Evolutionary conservation across 1,284 basidiomycete species (phyloP), one percentile per base, ranked within the genome.

Genomic region (Trichosporon asahii): DNA sequence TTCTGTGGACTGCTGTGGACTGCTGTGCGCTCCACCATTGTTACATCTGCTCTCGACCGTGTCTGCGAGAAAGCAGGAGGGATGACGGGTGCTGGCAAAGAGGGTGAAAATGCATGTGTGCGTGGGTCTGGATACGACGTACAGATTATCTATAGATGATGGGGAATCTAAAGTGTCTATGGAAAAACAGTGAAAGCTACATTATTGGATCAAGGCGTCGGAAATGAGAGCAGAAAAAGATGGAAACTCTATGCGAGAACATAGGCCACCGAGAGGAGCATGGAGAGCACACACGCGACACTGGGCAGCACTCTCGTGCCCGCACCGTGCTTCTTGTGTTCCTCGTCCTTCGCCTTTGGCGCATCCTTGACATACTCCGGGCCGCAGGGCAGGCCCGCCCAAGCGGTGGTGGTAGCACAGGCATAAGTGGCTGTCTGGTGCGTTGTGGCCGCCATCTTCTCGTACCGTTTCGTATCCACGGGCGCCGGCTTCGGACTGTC

Each of bases 311-410:
- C 27, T 0, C 57, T 1, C 15, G 9, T 31, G 2, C 29, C 57
- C 15, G 9, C 55, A 27, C 25, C 55, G 55, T 18, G 27, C 14
- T 29, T 18, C 46, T 49, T 49, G n/a, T 14, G 14, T 3, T 31
- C 27, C 55, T 57, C 27, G 23, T n/a, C 27, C 53, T 57, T 57
- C 8, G 55, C 27, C 55, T 27, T 57, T 1, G 55, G 55, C 25
- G 25, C 14, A 27, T 57, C 55, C 57, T 61, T 61, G 57, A 61
- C 57, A n/a, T 31, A 61, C 27, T 61, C 57, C 18, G 57, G 57
- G 7, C 57, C 57, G 57, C 57, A 61, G 18, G 57, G 57, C 29
- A 61, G 11, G 14, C 57, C 57, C 11, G 57, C 27, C 57, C 57
- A 61, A 6, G 57, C 27, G 29, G 57, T 61, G 18, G 33, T 61